Percentiles rank a stretch among this genome's conserved stretches.
phyloP scores from a whole-genome alignment of 768 basidiomycete species.

The Russula sp. region DNA sequence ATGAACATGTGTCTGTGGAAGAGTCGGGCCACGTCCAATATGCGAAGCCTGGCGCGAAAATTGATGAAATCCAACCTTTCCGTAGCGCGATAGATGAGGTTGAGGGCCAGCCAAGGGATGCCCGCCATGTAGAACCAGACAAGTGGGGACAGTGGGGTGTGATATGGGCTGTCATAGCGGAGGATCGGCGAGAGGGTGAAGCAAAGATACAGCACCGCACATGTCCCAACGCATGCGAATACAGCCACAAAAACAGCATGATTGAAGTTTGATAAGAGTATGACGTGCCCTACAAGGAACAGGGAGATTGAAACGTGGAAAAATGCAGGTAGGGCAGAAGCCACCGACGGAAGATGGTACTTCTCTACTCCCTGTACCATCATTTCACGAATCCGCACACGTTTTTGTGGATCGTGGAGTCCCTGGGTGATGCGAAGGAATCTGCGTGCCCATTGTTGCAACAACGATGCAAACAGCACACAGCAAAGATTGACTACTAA shows the following conservation, averaged over 20 bases:
- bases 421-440: background rate
- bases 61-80: background rate
- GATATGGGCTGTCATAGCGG: background rate
- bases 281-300: constrained; percentile 3
- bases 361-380: background rate
- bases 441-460: constrained; percentile 11
- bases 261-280: background rate
- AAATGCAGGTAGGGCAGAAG: background rate
- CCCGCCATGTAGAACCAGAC: background rate
- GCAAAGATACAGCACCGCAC: background rate
- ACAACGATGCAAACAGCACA: background rate
- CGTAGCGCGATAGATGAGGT: background rate
- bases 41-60: background rate
- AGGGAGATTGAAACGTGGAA: constrained; percentile 6
- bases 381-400: constrained; percentile 4
- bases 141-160: background rate
- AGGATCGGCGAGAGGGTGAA: background rate
- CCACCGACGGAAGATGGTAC: background rate
- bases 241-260: background rate
- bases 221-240: background rate
- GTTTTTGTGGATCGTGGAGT: background rate
- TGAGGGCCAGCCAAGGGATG: background rate
- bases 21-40: background rate
- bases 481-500: background rate
- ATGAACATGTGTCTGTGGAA: background rate